Base-by-base conservation (phyloP, 2,329 filamentous ascomycete species). In the Cryphonectria japonica region DNA sequence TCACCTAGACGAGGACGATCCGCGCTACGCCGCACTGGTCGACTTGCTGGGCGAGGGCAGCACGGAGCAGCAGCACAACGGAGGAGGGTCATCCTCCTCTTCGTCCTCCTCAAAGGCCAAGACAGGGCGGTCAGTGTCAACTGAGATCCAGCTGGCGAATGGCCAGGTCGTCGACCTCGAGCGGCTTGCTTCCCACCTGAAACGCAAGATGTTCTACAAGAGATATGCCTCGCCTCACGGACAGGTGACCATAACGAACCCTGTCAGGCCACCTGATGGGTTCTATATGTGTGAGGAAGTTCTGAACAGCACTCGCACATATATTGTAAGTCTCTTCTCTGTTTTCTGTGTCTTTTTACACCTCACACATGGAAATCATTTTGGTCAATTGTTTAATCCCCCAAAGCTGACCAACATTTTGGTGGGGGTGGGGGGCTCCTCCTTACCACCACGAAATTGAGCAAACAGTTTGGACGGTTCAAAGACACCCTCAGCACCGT, bases 251-350 rank as follows among this genome's bases (percentile, higher is more conserved):
- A 6, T 26, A 41, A 41, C 32, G 50, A 59, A 39, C n/a, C 16
- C 64, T 19, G 39, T 72, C 34, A 65, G 34, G 16, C 65, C 71
- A 2, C 71, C 71, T 3, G 68, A 70, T 26, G 22, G n/a, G 19
- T 70, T 70, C 4, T 68, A 72, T 57, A 54, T 68, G 16, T 70
- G 68, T 7, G 71, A 72, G 39, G 65, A 65, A 7, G 65, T 70
- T 5, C 60, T 70, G 6, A 39, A 66, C 39, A 39, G 67, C 29
- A 72, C 71, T 0, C 68, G 71, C 8, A 43, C 60, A 19, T 72
- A 70, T 43, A 64, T 70, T n/a, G 66, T 67, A 37, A 67, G 66
- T 67, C 13, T 9, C 7, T 39, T 29, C 2, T 7, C 32, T 11
- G 4, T 29, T n/a, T n/a, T 29, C 9, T 26, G 1, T 9, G n/a